Percentiles rank a stretch among this genome's conserved stretches.
Conservation (phyloP, 164 flowering plant species). For the Taxillus chinensis region DNA sequence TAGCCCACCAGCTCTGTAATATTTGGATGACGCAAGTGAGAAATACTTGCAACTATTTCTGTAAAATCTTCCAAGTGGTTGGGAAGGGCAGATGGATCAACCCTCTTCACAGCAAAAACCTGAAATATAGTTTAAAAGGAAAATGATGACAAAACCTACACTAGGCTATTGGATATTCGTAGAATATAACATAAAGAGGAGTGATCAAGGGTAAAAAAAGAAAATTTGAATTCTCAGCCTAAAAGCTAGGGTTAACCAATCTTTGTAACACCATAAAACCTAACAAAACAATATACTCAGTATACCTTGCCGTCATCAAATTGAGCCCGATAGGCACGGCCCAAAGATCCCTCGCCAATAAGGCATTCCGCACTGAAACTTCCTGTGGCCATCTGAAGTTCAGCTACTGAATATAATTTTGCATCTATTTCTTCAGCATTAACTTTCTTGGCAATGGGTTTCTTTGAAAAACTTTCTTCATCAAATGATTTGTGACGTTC, state of each 20-base stretch:
- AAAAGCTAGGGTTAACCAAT: too few relatives aligned
- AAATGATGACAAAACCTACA: background rate
- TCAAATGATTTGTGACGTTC: slow-evolving; percentile 87
- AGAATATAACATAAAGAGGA: too few relatives aligned
- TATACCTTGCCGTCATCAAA: slow-evolving; percentile 87
- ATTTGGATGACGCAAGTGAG: slow-evolving; percentile 70
- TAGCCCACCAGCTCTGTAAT: slow-evolving; percentile 81
- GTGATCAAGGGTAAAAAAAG: too few relatives aligned
- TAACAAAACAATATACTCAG: background rate
- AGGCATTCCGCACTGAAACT: slow-evolving; percentile 78
- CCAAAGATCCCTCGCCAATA: slow-evolving; percentile 85
- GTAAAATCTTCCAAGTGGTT: slow-evolving; percentile 52
- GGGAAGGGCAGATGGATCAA: slow-evolving; percentile 57
- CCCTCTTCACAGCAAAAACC: slow-evolving; percentile 91
- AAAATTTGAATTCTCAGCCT: too few relatives aligned
- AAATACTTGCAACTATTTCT: slow-evolving; percentile 58
- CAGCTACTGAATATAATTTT: slow-evolving; percentile 69
- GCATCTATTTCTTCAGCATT: slow-evolving; percentile 37
- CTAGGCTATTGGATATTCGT: background rate
- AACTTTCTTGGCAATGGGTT: slow-evolving; percentile 51
- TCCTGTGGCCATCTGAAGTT: slow-evolving; percentile 87
- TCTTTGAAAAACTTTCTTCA: slow-evolving; percentile 54
- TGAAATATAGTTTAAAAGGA: slow-evolving; percentile 13
- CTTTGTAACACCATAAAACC: too few relatives aligned
- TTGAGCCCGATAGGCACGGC: slow-evolving; percentile 89